Percentiles rank a stretch among this genome's conserved stretches.
phyloP scores from a whole-genome alignment of 495 filamentous ascomycete species.

The Trichoderma parareesei region DNA sequence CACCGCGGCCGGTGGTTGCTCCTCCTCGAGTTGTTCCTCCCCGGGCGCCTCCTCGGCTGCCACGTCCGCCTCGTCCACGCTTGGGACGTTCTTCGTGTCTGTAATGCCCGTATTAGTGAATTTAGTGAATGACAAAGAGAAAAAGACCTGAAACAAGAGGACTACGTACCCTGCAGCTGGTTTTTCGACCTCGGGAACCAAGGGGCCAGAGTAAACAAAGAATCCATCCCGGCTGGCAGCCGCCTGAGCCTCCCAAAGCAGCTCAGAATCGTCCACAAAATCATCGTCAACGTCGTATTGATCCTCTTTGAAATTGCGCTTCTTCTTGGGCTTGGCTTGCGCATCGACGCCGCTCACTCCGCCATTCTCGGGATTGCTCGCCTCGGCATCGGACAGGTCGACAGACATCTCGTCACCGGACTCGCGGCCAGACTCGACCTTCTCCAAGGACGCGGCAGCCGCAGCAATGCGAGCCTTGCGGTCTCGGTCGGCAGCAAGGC shows the following conservation, averaged over 20 bases:
- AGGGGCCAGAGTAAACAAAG: constrained; percentile 78
- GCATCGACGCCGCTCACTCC: constrained; percentile 52
- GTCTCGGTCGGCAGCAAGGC: constrained; percentile 73
- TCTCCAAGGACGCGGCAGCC: constrained; percentile 72
- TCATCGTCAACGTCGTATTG: constrained; percentile 95
- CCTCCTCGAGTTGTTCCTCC: constrained; percentile 26
- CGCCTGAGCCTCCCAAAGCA: constrained; percentile 93
- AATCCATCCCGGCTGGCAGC: constrained; percentile 88
- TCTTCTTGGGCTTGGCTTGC: constrained; percentile 56
- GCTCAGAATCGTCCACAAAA: constrained; percentile 93
- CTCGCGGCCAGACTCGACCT: constrained; percentile 62
- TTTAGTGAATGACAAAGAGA: constrained; percentile 20
- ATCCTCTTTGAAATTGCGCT: constrained; percentile 82
- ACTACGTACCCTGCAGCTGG: constrained; percentile 57
- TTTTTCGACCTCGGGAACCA: constrained; percentile 83
- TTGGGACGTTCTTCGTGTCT: constrained; percentile 67
- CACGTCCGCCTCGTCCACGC: constrained; percentile 59
- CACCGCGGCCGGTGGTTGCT: constrained; percentile 42
- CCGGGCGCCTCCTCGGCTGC: constrained; percentile 51
- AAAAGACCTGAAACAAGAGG: constrained; percentile 13
- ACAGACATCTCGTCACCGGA: constrained; percentile 69
- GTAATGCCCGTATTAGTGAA: constrained; percentile 32
- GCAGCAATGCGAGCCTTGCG: constrained; percentile 75
- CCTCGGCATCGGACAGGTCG: constrained; percentile 56
- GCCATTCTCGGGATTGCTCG: constrained; percentile 65